These are phyloP conservation scores for Boletus rubropictus DNA, from an alignment of 768 basidiomycete genomes.

Conservation along the genomic window DNA sequence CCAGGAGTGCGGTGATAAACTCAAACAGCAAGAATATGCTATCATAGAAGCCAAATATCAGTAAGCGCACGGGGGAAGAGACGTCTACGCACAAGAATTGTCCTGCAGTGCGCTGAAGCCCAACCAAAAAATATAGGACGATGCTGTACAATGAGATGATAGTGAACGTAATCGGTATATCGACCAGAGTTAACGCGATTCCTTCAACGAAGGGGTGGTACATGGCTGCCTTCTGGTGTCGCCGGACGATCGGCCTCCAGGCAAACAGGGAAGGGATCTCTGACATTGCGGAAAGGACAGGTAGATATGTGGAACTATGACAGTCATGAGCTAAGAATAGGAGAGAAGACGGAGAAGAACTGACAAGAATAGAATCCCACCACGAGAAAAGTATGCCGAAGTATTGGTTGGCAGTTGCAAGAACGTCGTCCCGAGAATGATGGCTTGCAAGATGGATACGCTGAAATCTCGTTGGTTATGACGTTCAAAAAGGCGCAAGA, in stretches of 20 bases:
- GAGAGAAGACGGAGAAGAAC: slow-evolving; percentile 12
- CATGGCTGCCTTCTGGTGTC: slow-evolving; percentile 43
- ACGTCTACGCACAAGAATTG: slow-evolving; percentile 59
- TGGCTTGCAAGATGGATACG: slow-evolving; percentile 32
- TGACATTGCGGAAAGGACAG: slow-evolving; percentile 54
- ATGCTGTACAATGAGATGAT: slow-evolving; percentile 33
- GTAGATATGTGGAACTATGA: slow-evolving; percentile 50
- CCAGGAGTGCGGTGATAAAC: slow-evolving; percentile 52
- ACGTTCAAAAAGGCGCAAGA: not conserved
- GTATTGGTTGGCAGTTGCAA: slow-evolving; percentile 38
- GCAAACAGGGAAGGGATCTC: slow-evolving; percentile 47
- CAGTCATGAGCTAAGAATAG: not conserved
- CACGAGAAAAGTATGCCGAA: slow-evolving; percentile 45
- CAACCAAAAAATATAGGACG: slow-evolving; percentile 56
- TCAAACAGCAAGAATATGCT: slow-evolving; percentile 58
- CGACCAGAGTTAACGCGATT: slow-evolving; percentile 43
- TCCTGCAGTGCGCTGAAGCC: slow-evolving; percentile 45
- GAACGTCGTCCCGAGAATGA: slow-evolving; percentile 40
- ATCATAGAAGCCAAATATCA: not conserved
- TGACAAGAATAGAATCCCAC: slow-evolving; percentile 80
- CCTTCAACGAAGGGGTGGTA: slow-evolving; percentile 47
- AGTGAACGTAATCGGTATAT: slow-evolving; percentile 38
- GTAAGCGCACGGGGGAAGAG: slow-evolving; percentile 5
- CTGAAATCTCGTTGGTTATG: slow-evolving; percentile 25
- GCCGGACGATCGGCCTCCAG: slow-evolving; percentile 40